phyloP scores from a whole-genome alignment of 2,329 filamentous ascomycete genomes.

The Aspergillus proliferans region DNA sequence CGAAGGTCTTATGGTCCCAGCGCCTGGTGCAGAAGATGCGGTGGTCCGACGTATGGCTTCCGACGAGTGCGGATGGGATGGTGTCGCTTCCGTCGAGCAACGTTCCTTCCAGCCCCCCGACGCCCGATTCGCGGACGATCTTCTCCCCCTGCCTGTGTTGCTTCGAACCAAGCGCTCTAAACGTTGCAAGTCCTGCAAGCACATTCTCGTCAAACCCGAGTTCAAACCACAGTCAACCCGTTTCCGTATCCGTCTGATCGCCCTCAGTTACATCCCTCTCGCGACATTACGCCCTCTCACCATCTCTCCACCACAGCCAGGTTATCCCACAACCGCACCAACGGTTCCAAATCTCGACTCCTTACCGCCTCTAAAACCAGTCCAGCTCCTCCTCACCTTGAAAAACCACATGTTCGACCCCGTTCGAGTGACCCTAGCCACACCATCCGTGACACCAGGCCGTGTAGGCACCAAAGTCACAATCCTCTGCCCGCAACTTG shows the following conservation, averaged over 20 bases:
- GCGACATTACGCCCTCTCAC: slow-evolving; percentile 60
- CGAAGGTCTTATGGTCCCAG: slow-evolving; percentile 64
- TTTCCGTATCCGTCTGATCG: slow-evolving; percentile 88
- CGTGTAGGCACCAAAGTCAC: slow-evolving; percentile 75
- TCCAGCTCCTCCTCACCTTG: slow-evolving; percentile 82
- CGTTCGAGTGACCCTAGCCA: slow-evolving; percentile 80
- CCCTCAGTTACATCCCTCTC: slow-evolving; percentile 78
- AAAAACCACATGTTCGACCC: slow-evolving; percentile 91
- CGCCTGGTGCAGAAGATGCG: slow-evolving; percentile 54
- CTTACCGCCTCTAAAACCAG: slow-evolving; percentile 45
- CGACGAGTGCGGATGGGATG: slow-evolving; percentile 54
- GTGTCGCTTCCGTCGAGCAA: slow-evolving; percentile 53
- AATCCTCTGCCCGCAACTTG: slow-evolving; percentile 88
- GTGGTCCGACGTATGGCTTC: slow-evolving; percentile 55
- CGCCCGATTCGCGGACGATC: slow-evolving; percentile 61
- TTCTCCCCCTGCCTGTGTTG: slow-evolving; percentile 75
- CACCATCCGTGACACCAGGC: slow-evolving; percentile 71
- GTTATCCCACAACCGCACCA: slow-evolving; percentile 14
- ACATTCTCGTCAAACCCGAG: slow-evolving; percentile 93
- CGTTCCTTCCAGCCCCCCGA: slow-evolving; percentile 44
- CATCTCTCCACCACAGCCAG: slow-evolving; percentile 29
- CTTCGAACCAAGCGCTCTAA: slow-evolving; percentile 90
- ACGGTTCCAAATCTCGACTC: slow-evolving; percentile 38
- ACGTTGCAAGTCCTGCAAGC: slow-evolving; percentile 83
- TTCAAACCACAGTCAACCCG: slow-evolving; percentile 80